These are phyloP conservation scores for Cyathus striatus DNA, from an alignment of 768 basidiomycete genomes.

Conservation along the genomic window DNA sequence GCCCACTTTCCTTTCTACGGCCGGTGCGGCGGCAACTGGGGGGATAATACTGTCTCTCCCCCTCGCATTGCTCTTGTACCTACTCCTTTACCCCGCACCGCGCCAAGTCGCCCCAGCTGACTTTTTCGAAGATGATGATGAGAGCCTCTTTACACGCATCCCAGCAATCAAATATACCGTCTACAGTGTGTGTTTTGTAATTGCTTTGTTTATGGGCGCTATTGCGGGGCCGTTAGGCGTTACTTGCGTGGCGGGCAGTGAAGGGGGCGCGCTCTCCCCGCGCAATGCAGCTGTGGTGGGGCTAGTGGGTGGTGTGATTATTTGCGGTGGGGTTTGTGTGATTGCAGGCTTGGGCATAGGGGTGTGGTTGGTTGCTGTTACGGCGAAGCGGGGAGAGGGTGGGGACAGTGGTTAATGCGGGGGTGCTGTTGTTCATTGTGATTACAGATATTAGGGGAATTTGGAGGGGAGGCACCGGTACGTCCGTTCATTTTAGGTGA, in stretches of 20 bases:
- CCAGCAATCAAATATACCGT: conserved; percentile 9
- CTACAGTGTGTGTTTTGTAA: conserved; percentile 10
- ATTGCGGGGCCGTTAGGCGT: conserved; percentile 26
- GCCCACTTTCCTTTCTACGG: conserved; percentile 20
- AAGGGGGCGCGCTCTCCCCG: conserved; percentile 12
- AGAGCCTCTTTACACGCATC: conserved; percentile 3
- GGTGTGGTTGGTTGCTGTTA: no score
- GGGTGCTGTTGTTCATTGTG: no score
- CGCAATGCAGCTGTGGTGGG: conserved; percentile 25
- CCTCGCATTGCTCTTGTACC: conserved; percentile 22
- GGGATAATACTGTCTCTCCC: conserved; percentile 28
- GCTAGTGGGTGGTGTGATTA: conserved; percentile 21
- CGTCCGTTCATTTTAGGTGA: no score
- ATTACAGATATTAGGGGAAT: no score
- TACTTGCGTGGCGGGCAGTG: conserved; percentile 17
- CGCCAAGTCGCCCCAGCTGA: conserved; percentile 19
- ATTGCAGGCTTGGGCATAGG: conserved; percentile 7
- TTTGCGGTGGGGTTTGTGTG: conserved; percentile 11
- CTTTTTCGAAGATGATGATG: conserved; percentile 28
- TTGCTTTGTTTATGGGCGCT: conserved; percentile 18
- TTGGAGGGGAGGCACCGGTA: no score
- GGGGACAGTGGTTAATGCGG: no score
- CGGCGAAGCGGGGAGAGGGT: no score
- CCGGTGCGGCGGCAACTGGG: conserved; percentile 25
- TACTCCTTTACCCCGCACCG: conserved; percentile 18